These are phyloP conservation scores for Pleurotus citrinopileatus DNA, from an alignment of 768 basidiomycete genomes.

Conservation along the genomic window DNA sequence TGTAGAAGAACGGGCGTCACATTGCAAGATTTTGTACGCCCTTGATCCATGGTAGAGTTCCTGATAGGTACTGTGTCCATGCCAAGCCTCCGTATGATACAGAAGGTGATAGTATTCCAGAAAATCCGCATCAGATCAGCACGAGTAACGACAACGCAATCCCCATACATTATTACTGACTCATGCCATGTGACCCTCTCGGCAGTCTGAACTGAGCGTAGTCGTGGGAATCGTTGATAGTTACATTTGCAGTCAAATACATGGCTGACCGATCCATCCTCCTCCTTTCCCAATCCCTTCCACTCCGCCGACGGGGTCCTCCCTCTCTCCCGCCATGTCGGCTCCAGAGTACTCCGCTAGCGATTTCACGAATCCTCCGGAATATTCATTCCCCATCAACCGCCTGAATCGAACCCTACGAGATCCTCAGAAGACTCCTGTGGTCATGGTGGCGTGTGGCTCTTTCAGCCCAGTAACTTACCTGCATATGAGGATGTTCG, in stretches of 20 bases:
- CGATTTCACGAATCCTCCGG: conserved; percentile 60
- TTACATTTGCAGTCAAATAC: conserved; percentile 3
- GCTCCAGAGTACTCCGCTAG: conserved; percentile 23
- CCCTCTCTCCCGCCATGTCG: neutral
- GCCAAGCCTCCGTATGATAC: too few species aligned
- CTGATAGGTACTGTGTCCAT: too few species aligned
- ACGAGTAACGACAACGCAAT: neutral
- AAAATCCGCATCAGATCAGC: too few species aligned
- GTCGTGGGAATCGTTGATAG: conserved; percentile 5
- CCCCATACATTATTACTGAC: too few species aligned
- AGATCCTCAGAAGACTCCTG: conserved; percentile 70
- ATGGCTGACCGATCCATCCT: conserved; percentile 8
- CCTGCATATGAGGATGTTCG: conserved; percentile 98
- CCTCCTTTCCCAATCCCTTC: neutral
- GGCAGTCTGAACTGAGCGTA: too few species aligned
- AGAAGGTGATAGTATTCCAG: too few species aligned
- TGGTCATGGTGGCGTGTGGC: conserved; percentile 95
- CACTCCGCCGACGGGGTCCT: neutral
- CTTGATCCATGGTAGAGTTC: too few species aligned
- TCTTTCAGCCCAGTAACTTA: conserved; percentile 99
- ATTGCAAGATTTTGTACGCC: too few species aligned
- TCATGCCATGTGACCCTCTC: conserved; percentile 8
- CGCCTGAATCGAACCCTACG: conserved; percentile 57
- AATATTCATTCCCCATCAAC: conserved; percentile 67
- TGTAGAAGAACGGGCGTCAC: too few species aligned